Evolutionary conservation across 805 yeast genomes (phyloP), one percentile per base, ranked within the genome.

Genomic region (Spathaspora girioi): DNA sequence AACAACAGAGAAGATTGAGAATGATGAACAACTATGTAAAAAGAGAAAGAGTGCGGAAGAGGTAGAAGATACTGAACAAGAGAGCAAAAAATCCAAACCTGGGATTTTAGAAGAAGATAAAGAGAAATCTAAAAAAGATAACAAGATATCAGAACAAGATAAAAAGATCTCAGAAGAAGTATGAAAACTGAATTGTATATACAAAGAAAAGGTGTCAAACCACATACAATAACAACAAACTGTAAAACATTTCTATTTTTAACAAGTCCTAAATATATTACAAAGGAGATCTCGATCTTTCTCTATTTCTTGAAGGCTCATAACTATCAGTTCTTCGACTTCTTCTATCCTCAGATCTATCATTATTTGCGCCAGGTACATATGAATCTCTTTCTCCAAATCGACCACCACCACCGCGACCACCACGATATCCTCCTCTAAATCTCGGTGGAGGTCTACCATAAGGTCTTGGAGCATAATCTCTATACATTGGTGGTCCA

Each of bases 321-420:
- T 54, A 54, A 14, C 53, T 32, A 46, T 53, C 57, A 9, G 58
- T 55, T 48, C 50, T 47, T 41, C 51, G 38, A 45, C 47, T 45
- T 31, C 47, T 46, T 47, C 45, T 43, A 14, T 46, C 20, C 26
- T 48, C 52, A 11, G 18, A 18, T 29, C 45, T 46, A 32, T 46
- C 15, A 18, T n/a, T 41, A 19, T 20, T 31, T 23, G 51, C 50
- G 9, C 51, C 53, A 2, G 60, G 58, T 9, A 50, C 54, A 46
- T 54, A 52, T 4, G 53, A 49, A 45, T 56, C 59, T 10, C 49
- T 51, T 26, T 46, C 29, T 8, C 49, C 23, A 14, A 12, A 29
- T 29, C 32, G 11, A 29, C 10, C 32, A 29, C 32, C 32, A 5
- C 32, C 14, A 23, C 38, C n/a, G 8, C 23, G 8, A 14, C 46